Percentiles rank a stretch among this genome's conserved stretches.
phyloP scores from a whole-genome alignment of 164 flowering plant species.

The Liriodendron chinense region DNA sequence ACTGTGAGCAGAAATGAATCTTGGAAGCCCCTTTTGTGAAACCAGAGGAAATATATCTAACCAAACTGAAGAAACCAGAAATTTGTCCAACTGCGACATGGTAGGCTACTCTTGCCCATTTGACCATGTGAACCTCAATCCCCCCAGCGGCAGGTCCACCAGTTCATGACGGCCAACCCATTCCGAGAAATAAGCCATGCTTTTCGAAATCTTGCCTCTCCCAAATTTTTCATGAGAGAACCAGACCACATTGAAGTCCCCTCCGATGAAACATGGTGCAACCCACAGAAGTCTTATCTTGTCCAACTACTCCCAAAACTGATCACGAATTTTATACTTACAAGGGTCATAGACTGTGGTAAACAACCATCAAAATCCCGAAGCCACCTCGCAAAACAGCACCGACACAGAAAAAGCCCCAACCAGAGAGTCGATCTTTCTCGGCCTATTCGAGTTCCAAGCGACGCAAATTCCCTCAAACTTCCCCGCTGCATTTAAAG shows the following conservation, averaged over 20 bases:
- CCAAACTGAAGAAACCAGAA: background rate
- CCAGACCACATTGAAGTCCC: background rate
- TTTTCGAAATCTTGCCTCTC: background rate
- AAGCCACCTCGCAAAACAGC: too few relatives aligned
- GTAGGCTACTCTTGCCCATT: background rate
- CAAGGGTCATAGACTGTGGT: background rate
- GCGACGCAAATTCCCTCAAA: too few relatives aligned
- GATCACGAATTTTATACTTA: background rate
- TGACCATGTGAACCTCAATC: background rate
- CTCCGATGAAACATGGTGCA: background rate
- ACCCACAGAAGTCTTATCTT: background rate
- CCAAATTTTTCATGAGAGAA: background rate
- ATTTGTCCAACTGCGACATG: background rate
- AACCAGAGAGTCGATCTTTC: too few relatives aligned
- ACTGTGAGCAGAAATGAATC: background rate
- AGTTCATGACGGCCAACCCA: background rate
- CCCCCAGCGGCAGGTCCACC: background rate
- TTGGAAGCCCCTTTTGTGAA: background rate
- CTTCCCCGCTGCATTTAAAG: too few relatives aligned
- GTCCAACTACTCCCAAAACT: background rate
- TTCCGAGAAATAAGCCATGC: background rate
- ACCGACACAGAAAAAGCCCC: too few relatives aligned
- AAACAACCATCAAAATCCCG: background rate
- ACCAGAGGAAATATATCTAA: background rate
- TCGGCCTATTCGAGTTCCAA: too few relatives aligned